These are phyloP conservation scores for Ascochyta pisi DNA, from an alignment of 2,329 filamentous ascomycete genomes.

Conservation along the genomic window DNA sequence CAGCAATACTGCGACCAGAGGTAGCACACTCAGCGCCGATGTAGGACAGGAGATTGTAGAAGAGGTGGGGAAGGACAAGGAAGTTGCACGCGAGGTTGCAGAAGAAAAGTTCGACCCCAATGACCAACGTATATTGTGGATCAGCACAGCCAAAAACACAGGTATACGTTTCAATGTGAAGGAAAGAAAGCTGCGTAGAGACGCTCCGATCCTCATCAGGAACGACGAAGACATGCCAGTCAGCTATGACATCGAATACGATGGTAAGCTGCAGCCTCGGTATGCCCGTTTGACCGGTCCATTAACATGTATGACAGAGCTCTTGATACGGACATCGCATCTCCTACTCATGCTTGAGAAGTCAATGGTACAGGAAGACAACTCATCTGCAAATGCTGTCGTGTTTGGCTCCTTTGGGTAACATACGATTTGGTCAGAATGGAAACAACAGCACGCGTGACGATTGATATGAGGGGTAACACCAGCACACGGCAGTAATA, in stretches of 20 bases:
- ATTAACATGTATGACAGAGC: conserved; percentile 25
- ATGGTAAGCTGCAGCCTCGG: conserved; percentile 61
- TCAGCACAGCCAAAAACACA: conserved; percentile 66
- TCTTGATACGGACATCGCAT: conserved; percentile 43
- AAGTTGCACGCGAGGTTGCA: conserved; percentile 17
- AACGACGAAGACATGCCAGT: conserved; percentile 70
- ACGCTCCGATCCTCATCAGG: conserved; percentile 62
- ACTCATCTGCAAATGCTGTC: conserved; percentile 69
- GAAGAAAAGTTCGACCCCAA: conserved; percentile 18
- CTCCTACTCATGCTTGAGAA: conserved; percentile 64
- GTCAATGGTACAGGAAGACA: conserved; percentile 66
- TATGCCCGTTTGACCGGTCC: not conserved
- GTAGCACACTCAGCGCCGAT: conserved; percentile 19
- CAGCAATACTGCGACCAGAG: conserved; percentile 49
- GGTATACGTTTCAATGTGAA: conserved; percentile 72
- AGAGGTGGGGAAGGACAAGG: conserved; percentile 33
- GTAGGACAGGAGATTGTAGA: conserved; percentile 31
- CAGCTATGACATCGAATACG: conserved; percentile 73
- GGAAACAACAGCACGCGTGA: conserved; percentile 2
- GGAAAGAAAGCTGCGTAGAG: conserved; percentile 56
- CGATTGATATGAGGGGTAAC: not conserved
- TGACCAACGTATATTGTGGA: conserved; percentile 67
- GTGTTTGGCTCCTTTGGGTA: conserved; percentile 63
- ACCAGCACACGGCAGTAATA: not conserved
- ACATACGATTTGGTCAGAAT: conserved; percentile 2